A percentile compares a stretch with the other conserved stretches of the same genome.
These are phyloP conservation scores for Mortierella antarctica DNA, from an alignment of 192 early-diverging fungal genomes.

Conservation along the genomic window DNA sequence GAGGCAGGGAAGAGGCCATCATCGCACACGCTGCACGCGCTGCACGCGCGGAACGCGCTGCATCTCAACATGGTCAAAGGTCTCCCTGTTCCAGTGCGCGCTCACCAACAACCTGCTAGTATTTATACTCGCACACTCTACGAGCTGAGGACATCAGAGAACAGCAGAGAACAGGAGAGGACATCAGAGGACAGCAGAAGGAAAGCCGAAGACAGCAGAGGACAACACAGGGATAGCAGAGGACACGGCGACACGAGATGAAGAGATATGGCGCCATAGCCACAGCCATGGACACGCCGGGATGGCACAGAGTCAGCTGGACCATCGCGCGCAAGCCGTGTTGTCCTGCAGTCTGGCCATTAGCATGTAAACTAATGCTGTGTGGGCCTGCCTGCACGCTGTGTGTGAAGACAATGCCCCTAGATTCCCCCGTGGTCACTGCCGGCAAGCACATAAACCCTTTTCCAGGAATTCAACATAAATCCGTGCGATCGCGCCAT, in stretches of 20 bases:
- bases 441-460: too few relatives aligned
- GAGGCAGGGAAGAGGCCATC: constrained; percentile 15
- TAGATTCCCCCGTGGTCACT: too few relatives aligned
- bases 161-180: not conserved
- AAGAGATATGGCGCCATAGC: constrained; percentile 24
- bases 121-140: not conserved
- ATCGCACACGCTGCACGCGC: constrained; percentile 14
- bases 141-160: not conserved
- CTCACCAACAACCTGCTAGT: not conserved
- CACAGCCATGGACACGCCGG: not conserved
- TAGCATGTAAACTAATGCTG: too few relatives aligned
- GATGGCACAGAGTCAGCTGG: not conserved
- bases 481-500: constrained; percentile 17
- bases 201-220: not conserved
- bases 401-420: too few relatives aligned
- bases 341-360: too few relatives aligned
- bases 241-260: not conserved
- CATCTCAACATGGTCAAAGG: too few relatives aligned
- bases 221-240: not conserved
- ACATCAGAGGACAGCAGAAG: not conserved
- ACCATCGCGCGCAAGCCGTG: too few relatives aligned
- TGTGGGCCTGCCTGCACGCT: too few relatives aligned
- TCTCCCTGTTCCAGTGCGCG: too few relatives aligned
- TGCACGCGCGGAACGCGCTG: too few relatives aligned
- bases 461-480: constrained; percentile 2